phyloP scores from a whole-genome alignment of 2,329 filamentous ascomycete species.

The Diplodia seriata region DNA sequence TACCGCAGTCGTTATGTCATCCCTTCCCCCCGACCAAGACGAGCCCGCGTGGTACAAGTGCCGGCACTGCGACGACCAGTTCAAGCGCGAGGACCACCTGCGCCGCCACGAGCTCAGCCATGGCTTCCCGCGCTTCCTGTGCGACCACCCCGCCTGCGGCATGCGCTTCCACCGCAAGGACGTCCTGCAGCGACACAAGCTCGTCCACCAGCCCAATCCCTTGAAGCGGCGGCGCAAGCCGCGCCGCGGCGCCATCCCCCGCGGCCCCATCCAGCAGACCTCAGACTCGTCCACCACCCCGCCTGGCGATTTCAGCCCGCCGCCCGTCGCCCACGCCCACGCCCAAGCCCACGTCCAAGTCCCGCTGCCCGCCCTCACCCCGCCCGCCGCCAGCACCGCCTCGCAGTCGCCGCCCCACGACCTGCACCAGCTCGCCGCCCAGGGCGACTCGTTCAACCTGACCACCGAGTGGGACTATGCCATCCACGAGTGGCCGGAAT shows the following conservation, averaged over 20 bases:
- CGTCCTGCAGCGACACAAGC: constrained; percentile 33
- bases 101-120: constrained; percentile 34
- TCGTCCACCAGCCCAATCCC: constrained; percentile 33
- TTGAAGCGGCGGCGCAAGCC: constrained; percentile 31
- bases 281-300: background rate
- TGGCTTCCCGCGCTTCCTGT: constrained; percentile 34
- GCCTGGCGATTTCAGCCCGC: background rate
- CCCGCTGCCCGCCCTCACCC: background rate
- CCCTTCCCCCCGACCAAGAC: background rate
- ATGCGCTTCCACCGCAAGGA: constrained; percentile 34
- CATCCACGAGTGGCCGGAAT: constrained; percentile 31
- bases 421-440: background rate
- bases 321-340: background rate
- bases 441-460: constrained; percentile 26
- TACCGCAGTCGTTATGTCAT: constrained; percentile 31
- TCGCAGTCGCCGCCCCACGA: constrained; percentile 10
- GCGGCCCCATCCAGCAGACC: constrained; percentile 30
- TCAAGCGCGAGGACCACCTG: constrained; percentile 34
- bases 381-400: background rate
- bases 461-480: constrained; percentile 25
- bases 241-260: constrained; percentile 27
- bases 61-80: constrained; percentile 32
- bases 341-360: background rate
- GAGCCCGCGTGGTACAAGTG: constrained; percentile 33
- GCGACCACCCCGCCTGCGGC: constrained; percentile 32